Evolutionary conservation across 805 yeast species (phyloP), one percentile per base, ranked within the genome.

Genomic region (Kazachstania martiniae): DNA sequence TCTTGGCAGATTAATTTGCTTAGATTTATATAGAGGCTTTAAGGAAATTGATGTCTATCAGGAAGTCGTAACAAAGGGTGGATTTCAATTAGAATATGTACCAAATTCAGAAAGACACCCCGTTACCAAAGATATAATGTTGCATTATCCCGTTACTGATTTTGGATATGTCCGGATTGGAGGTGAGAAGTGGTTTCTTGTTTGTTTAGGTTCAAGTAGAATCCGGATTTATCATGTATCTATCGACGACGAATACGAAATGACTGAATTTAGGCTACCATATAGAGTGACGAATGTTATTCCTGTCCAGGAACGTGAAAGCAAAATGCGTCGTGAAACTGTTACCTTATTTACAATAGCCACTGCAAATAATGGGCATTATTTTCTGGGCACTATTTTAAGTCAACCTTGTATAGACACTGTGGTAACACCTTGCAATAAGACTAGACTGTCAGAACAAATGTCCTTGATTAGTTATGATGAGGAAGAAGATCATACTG

Each of bases 21-120:
- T 38, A 8, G 39, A 46, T 28, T 8, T 40, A 2, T 32, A 35
- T 7, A 39, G 37, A 31, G 55, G 55, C 3, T 28, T 43, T 8
- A 23, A 23, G 13, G 25, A n/a, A n/a, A 9, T 23, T 6, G 25
- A 8, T 23, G 25, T 6, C 25, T 12, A 16, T 18, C 18, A 21
- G 8, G 14, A 16, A 8, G 25, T 9, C 10, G 8, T 27, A 12
- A 12, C 18, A 16, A 19, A 19, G 22, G 8, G 22, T 19, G n/a
- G n/a, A n/a, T 32, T 34, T 21, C 19, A 15, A 5, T 18, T 38
- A 7, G 26, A 27, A 12, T 28, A 27, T 13, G 32, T 32, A 5
- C 12, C 10, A 4, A 18, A 19, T 17, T 28, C 35, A 8, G 22
- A 28, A 10, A 25, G 24, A 8, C 31, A 36, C 16, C 26, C 31